These are phyloP conservation scores for Hyphopichia wangnamkhiaoensis DNA, from an alignment of 1,139 yeast genomes.

Conservation along the genomic window DNA sequence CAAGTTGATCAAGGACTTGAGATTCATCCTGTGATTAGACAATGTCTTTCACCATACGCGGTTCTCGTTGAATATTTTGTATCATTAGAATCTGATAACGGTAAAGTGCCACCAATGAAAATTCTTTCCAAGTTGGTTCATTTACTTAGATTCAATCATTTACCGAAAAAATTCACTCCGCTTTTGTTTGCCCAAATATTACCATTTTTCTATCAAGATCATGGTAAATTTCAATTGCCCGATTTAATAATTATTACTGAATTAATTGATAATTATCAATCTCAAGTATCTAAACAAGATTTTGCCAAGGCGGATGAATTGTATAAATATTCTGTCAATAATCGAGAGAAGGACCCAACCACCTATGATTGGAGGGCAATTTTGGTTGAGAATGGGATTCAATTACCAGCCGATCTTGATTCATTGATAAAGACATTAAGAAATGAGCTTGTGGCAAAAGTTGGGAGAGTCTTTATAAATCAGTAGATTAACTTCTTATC, in stretches of 20 bases:
- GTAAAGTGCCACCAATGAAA: conserved; percentile 21
- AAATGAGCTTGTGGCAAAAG: conserved; percentile 32
- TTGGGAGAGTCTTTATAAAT: conserved; percentile 40
- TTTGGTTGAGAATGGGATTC: conserved; percentile 15
- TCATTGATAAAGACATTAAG: conserved; percentile 31
- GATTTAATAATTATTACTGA: conserved; percentile 51
- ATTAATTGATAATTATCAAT: conserved; percentile 49
- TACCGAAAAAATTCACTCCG: conserved; percentile 61
- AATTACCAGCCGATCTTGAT: conserved; percentile 25
- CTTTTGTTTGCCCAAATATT: conserved; percentile 51
- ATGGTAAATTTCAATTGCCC: conserved; percentile 35
- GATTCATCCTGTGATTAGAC: conserved; percentile 59
- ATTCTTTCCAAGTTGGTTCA: conserved; percentile 46
- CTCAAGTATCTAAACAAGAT: conserved; percentile 23
- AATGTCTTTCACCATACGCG: conserved; percentile 73
- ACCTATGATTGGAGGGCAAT: conserved; percentile 39
- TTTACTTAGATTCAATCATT: conserved; percentile 61
- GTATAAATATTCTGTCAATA: conserved; percentile 31
- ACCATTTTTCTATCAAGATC: conserved; percentile 36
- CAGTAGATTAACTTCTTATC: background rate
- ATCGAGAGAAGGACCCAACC: conserved; percentile 18
- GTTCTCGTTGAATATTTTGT: conserved; percentile 55
- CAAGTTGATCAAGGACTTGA: conserved; percentile 34
- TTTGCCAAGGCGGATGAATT: conserved; percentile 31
- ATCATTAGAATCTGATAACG: conserved; percentile 22